A percentile compares a stretch with the other conserved stretches of the same genome.
phyloP scores from a whole-genome alignment of 169 alveolate species.

The Perkinsus marinus region DNA sequence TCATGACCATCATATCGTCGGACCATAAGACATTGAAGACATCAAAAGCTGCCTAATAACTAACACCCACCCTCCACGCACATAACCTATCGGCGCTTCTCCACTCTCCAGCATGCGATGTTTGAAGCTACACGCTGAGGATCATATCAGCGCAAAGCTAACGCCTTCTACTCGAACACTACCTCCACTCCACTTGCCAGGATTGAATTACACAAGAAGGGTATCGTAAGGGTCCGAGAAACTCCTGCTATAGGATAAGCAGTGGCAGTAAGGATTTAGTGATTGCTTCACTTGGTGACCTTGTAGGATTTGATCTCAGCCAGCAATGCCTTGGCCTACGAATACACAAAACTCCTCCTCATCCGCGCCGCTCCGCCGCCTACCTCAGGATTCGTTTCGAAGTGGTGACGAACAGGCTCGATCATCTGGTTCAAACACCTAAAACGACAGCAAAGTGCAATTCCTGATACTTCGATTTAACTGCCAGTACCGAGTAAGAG shows the following conservation, averaged over 20 bases:
- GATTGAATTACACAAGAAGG: no score
- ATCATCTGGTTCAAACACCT: slow-evolving; percentile 66
- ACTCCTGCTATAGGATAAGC: background rate
- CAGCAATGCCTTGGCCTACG: slow-evolving; percentile 72
- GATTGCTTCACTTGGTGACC: slow-evolving; percentile 41
- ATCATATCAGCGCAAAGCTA: no score
- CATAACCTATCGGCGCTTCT: no score
- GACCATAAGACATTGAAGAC: background rate
- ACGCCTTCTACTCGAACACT: no score
- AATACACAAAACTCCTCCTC: slow-evolving; percentile 3
- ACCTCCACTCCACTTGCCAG: no score
- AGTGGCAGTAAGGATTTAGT: no score
- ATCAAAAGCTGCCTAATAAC: background rate
- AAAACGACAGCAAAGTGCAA: no score
- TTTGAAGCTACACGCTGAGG: no score
- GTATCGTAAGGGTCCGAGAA: background rate
- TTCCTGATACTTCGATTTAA: background rate
- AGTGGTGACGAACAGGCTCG: slow-evolving; percentile 92
- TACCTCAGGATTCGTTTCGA: slow-evolving; percentile 18
- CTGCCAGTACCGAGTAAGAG: slow-evolving; percentile 47
- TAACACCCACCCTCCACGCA: background rate
- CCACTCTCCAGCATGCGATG: no score
- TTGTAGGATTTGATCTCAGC: slow-evolving; percentile 54
- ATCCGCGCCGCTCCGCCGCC: background rate
- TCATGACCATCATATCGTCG: background rate